These are phyloP conservation scores for Macadamia tetraphylla DNA, from an alignment of 164 flowering plant species.

Conservation along the genomic window DNA sequence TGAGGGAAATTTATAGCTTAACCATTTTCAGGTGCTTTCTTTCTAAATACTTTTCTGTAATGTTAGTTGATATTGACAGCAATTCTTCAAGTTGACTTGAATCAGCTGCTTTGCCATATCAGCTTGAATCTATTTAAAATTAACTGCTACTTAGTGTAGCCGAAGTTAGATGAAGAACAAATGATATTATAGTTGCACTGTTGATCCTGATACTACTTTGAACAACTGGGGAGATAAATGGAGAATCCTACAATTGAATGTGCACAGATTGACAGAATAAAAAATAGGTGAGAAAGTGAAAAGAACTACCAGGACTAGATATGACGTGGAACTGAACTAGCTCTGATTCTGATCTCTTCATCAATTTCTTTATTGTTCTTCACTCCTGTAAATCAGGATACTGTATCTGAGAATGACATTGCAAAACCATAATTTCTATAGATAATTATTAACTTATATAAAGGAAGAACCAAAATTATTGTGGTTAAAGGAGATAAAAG, in stretches of 20 bases:
- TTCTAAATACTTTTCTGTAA: too few species aligned
- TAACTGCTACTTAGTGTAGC: not conserved
- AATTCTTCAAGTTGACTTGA: too few species aligned
- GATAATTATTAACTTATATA: not conserved
- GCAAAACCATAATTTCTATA: not conserved
- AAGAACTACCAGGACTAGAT: constrained; percentile 66
- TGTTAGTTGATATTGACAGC: too few species aligned
- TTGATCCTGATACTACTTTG: too few species aligned
- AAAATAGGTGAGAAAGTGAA: not conserved
- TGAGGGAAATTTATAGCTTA: too few species aligned
- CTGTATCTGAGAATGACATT: not conserved
- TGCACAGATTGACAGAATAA: too few species aligned
- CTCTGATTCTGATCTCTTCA: constrained; percentile 38
- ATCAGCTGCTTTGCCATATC: too few species aligned
- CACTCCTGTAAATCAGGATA: constrained; percentile 17
- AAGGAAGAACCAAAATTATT: not conserved
- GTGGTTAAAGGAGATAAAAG: not conserved
- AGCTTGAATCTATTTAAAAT: not conserved
- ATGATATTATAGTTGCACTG: too few species aligned
- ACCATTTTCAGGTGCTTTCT: too few species aligned
- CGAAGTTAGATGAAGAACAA: not conserved
- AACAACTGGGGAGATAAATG: too few species aligned
- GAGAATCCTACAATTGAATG: too few species aligned
- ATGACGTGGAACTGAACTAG: constrained; percentile 51
- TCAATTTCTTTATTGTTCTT: constrained; percentile 20